Evolutionary conservation across 1,284 basidiomycete genomes (phyloP).

Genomic region (Earliella scabrosa): DNA sequence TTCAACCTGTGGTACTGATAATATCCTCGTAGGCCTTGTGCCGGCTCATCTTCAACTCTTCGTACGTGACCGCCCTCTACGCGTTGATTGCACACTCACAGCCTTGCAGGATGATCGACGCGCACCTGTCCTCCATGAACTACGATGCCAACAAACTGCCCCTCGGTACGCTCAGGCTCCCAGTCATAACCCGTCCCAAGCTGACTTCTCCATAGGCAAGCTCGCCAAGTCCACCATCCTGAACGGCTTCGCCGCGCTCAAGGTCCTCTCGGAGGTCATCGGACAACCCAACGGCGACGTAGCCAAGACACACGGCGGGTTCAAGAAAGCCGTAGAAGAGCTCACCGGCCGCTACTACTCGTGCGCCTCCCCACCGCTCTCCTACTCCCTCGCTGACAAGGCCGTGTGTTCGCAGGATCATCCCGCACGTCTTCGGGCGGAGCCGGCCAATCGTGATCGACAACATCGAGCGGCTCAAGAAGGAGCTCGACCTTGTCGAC

Average conservation of each 20-base stretch:
- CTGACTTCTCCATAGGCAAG: conserved; percentile 46
- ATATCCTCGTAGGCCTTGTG: conserved; percentile 44
- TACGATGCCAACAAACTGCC: conserved; percentile 74
- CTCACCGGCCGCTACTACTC: conserved; percentile 64
- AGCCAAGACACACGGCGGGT: conserved; percentile 42
- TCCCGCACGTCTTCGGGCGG: conserved; percentile 66
- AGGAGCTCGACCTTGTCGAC: conserved; percentile 69
- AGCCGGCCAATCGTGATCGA: conserved; percentile 52
- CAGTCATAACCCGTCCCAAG: not conserved
- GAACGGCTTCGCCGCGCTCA: conserved; percentile 61
- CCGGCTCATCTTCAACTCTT: conserved; percentile 59
- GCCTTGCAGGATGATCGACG: conserved; percentile 52
- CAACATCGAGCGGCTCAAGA: conserved; percentile 45
- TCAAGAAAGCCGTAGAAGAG: conserved; percentile 45
- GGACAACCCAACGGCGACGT: conserved; percentile 47
- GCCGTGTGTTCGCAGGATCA: conserved; percentile 45
- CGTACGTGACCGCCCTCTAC: conserved; percentile 36
- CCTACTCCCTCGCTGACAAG: not conserved
- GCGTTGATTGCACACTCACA: not conserved
- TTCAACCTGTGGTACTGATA: not conserved
- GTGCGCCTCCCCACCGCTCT: conserved; percentile 37
- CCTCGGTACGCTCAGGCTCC: conserved; percentile 43
- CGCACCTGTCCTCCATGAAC: conserved; percentile 66
- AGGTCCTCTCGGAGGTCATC: conserved; percentile 61
- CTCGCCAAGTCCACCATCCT: conserved; percentile 60